Evolutionary conservation across 495 filamentous ascomycete species (phyloP), one percentile per base, ranked within the genome.

Genomic region (Gamarada debralockiae): DNA sequence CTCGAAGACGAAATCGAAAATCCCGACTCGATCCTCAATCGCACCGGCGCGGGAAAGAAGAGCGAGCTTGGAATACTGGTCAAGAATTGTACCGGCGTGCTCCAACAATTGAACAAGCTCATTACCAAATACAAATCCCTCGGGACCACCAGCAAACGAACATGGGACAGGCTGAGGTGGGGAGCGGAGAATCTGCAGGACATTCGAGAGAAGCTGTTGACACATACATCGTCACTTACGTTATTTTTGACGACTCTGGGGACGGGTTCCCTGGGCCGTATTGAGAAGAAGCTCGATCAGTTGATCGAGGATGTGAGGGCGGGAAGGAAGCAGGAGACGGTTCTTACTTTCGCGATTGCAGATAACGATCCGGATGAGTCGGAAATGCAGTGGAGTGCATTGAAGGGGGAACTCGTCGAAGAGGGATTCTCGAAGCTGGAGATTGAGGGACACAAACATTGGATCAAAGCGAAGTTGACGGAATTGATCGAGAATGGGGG

Each of bases 1-100:
- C 39, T 55, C 33, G 44, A 49, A 48, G 52, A 53, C 36, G 48
- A 51, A 31, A 34, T 42, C 48, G 22, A 51, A 6, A 51, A 51
- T 17, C n/a, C 48, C 2, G 48, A 51, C 48, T 51, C 48, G 13
- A 42, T 51, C 1, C 22, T 51, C 22, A 53, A 53, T 36, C 27
- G 50, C 3, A 34, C 39, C 3, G 24, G 41, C 12, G 42, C 40
- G 37, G 41, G 27, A 17, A 38, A 53, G 40, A 45, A 22, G 20
- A 37, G 41, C 1, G 42, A 53, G 10, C 25, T 53, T 13, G 27
- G 20, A 13, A 2, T 53, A 10, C 41, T 53, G 21, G 25, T 37
- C 1, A 13, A 47, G 14, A 47, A 37, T 18, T 47, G 51, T 17
- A 12, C 22, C 14, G 21, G 41, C 21, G 51, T 38, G 1, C 34